Base-by-base conservation (phyloP, 1,139 yeast genomes). In the Debaryomyces psychrophilus region DNA sequence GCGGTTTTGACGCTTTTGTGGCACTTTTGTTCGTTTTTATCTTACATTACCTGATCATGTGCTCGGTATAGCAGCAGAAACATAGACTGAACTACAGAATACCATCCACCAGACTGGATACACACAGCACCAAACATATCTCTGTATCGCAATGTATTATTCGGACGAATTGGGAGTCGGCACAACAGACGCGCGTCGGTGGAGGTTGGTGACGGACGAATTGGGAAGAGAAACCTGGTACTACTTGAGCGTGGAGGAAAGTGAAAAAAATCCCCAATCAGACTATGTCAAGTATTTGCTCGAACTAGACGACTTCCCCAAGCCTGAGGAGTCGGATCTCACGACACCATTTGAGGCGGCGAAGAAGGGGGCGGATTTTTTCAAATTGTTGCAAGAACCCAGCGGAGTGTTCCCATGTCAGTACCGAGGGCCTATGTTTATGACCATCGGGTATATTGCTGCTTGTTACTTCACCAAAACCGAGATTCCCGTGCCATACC, bases 351-450 rank as follows among this genome's bases (percentile, higher is more conserved):
- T 67, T 28, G 83, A 86, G 35, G 82, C 95, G 1, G 87, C 92
- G 1, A 64, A 74, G 37, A 85, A 87, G 55, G 95, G 95, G 14
- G 95, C 93, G 2, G 75, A 79, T 4, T 92, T 89, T 59, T 77
- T 89, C 47, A 62, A 76, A 18, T 62, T 76, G 11, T 62, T 93
- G 17, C 98, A 93, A 63, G 79, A 80, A 20, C 65, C 68, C 1
- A 80, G 84, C 28, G 99, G 99, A 0, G 82, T 82, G 11, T 87
- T 93, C 68, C 97, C 98, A 0, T 83, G 88, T 57, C 96, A 89
- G 61, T 95, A 93, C 61, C 90, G 90, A 52, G 99, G 99, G 1
- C 99, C 99, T 2, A 90, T 92, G 96, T 95, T 95, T 67, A 83
- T 95, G 89, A 82, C 93, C 1, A 86, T 92, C 50, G 98, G 99